Percentiles rank a stretch among this genome's conserved stretches.
Evolutionary conservation across 2,329 filamentous ascomycete species (phyloP).

Genomic region (Hysterium pulicare): DNA sequence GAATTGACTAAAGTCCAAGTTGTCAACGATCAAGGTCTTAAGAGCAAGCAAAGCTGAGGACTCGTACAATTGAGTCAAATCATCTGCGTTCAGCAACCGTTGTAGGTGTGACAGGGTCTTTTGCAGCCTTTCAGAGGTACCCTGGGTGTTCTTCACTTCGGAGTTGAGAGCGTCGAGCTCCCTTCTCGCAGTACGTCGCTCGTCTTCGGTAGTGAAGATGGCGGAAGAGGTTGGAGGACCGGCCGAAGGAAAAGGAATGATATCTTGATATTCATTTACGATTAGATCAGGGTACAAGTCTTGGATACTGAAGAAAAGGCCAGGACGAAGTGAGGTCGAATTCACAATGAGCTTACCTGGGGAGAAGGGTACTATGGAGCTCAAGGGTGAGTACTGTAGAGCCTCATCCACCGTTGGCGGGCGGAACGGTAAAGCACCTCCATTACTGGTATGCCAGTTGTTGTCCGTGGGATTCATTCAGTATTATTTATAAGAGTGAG

Average conservation of each 20-base stretch:
- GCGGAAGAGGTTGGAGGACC: slow-evolving; percentile 39
- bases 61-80: slow-evolving; percentile 65
- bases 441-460: slow-evolving; percentile 31
- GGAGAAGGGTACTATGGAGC: slow-evolving; percentile 74
- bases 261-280: slow-evolving; percentile 31
- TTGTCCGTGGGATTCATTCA: slow-evolving; percentile 17
- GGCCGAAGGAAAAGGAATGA: slow-evolving; percentile 45
- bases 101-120: slow-evolving; percentile 72
- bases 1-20: slow-evolving; percentile 24
- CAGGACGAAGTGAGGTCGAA: not conserved
- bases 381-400: slow-evolving; percentile 77
- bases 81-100: slow-evolving; percentile 68
- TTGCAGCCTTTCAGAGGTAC: slow-evolving; percentile 64
- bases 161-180: slow-evolving; percentile 66
- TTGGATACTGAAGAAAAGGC: not conserved
- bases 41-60: not conserved
- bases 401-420: slow-evolving; percentile 65
- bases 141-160: slow-evolving; percentile 59
- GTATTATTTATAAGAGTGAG: no score
- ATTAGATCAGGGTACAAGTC: slow-evolving; percentile 16
- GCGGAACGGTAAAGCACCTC: slow-evolving; percentile 31
- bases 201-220: slow-evolving; percentile 36
- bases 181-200: slow-evolving; percentile 50
- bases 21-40: not conserved
- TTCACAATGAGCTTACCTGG: slow-evolving; percentile 53